Evolutionary conservation across 176 grass and related monocot genomes (phyloP), one percentile per base, ranked within the genome.

Genomic region (Pontederia crassipes): DNA sequence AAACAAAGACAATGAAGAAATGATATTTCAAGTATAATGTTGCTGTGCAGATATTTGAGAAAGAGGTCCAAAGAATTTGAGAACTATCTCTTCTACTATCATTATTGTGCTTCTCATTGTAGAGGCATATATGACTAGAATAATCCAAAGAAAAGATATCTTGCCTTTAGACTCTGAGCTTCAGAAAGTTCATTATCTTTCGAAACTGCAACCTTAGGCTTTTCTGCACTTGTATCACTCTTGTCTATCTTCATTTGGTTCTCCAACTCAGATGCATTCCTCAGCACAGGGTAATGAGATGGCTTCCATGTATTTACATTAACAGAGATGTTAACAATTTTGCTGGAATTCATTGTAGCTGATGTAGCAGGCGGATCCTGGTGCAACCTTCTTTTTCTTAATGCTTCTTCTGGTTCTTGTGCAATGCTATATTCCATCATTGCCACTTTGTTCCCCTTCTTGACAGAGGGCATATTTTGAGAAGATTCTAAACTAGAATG

Each of bases 201-300:
- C 46, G 52, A 45, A 68, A 35, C 58, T 20, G 27, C 80, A 29
- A 59, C 53, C 80, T 65, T 80, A 54, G 66, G 62, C 72, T 69
- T 82, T 70, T 52, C 40, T 20, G 71, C 65, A 74, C 35, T 74
- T 40, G n/a, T 79, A 17, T 71, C 71, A 32, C 54, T 67, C 65
- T 89, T 79, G 24, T 54, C 49, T n/a, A 40, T 1, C 47, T 14
- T 47, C 13, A 45, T 16, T 64, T 15, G 29, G 70, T 29, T 84
- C 78, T 90, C 86, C 61, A 90, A 70, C 73, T 79, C 77, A 51
- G 74, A 63, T 74, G 78, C 80, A 87, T 90, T 75, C 72, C 81
- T 79, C 50, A 78, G 81, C 59, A 70, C 75, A 58, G 77, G 71
- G 76, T 74, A 79, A 61, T 46, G 75, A 35, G 48, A 50, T 84